Evolutionary conservation across 441 rosid species (phyloP).

Genomic region (Gossypium lobatum): DNA sequence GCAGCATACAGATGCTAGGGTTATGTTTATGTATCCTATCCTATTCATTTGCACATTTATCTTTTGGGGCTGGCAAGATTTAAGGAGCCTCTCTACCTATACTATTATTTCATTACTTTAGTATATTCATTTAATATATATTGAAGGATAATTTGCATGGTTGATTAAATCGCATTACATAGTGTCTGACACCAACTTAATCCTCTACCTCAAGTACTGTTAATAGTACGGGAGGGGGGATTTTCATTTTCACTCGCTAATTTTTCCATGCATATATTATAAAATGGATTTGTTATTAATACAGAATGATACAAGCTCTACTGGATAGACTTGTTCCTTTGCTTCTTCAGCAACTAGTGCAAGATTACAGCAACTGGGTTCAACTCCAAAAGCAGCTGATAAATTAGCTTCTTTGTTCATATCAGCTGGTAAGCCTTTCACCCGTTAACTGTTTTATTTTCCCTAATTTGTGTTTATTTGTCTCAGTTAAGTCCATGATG

Average conservation of each 20-base stretch:
- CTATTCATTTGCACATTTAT: background rate
- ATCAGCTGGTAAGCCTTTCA: background rate
- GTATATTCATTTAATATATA: background rate
- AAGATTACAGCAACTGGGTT: slow-evolving; percentile 59
- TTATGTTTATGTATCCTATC: background rate
- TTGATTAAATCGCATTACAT: background rate
- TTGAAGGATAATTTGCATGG: background rate
- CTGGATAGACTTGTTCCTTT: slow-evolving; percentile 65
- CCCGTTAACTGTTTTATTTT: background rate
- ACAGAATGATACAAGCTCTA: slow-evolving; percentile 74
- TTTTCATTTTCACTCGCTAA: background rate
- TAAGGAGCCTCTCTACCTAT: background rate
- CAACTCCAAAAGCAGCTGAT: slow-evolving; percentile 24
- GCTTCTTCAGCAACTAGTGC: slow-evolving; percentile 50
- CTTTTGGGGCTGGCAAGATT: background rate
- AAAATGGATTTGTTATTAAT: slow-evolving; percentile 11
- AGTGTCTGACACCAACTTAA: background rate
- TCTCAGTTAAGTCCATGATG: background rate
- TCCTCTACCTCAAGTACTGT: background rate
- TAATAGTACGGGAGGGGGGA: background rate
- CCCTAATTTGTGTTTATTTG: background rate
- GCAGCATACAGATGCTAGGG: background rate
- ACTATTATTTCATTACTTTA: background rate
- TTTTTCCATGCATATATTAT: slow-evolving; percentile 10
- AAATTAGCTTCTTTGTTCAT: background rate